Evolutionary conservation across 305 asterid genomes (phyloP), one percentile per base, ranked within the genome.

Genomic region (Fraxinus albicans): DNA sequence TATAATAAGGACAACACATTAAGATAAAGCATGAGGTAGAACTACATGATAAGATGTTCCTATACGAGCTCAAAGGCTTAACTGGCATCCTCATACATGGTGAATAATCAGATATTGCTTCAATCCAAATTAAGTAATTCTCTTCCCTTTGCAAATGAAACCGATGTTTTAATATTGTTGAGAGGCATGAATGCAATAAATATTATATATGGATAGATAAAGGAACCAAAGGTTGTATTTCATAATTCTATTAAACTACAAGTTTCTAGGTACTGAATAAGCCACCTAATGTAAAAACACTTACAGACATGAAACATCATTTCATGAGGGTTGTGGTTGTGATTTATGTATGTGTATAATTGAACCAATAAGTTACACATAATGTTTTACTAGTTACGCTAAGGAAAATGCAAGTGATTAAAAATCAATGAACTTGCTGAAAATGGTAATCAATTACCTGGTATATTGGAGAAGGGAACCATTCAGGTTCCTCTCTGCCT

Each of bases 391-490:
- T 60, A 60, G 70, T 6, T 21, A 6, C 8, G 31, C 13, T 7
- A 60, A 69, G 5, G 75, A 29, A 9, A 29, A 69, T 25, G 19
- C 4, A 69, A 69, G 38, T 3, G 75, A 29, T 12, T 27, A 69
- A 69, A 27, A 69, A 69, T 69, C 7, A 17, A 69, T 10, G 8
- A 27, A 27, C 35, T 29, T 23, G 34, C n/a, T 69, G 75, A 29
- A 69, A 27, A 29, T 29, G 35, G 75, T 25, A 35, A 55, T 34
- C 10, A 27, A 12, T 73, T 83, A 93, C 98, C 97, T 94, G 98
- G 84, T 89, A 93, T 84, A 95, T 86, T 40, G 91, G 92, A 82
- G 99, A 95, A 10, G 98, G 99, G 79, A 94, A 95, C 99, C 97
- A 94, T 83, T 95, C 97, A 2, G 94, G 94, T 79, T 90, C 94